Base-by-base conservation (phyloP, 2,329 filamentous ascomycete species). In the Zymoseptoria ardabiliae region DNA sequence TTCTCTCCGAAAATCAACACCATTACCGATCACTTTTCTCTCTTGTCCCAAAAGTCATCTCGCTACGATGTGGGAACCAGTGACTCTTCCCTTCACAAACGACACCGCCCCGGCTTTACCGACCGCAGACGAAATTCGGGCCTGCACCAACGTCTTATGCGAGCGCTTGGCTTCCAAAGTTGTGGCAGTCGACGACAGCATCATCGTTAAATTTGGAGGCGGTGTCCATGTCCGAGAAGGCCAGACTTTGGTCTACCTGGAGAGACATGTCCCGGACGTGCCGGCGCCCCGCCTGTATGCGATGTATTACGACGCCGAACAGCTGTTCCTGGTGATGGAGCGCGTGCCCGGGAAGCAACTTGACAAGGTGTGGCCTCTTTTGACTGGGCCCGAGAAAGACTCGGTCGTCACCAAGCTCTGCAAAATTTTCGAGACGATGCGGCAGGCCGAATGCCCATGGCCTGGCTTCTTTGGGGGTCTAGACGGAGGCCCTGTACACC, bases 301-400 rank as follows among this genome's bases (percentile, higher is more conserved):
- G 13, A 62, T 62, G 60, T 62, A 57, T 51, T 13, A 23, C 13
- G 19, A 58, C 22, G 11, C 48, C 0, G 20, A 55, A 0, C 20
- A 59, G 7, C n/a, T 58, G 3, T 61, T 58, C 41, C 20, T 61
- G 13, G 21, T 61, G 5, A 61, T 61, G 59, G 50, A 59, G 23
- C 53, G 57, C 17, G 45, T 51, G 3, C 57, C 57, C 2, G 59
- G 59, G 0, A 20, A 41, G n/a, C 57, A 53, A 21, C 50, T 61
- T 11, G 50, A 59, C 8, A 6, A 13, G 8, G 20, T 58, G 6
- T 59, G 59, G 59, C 41, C 22, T 9, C 25, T 21, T 7, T 10
- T 61, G 45, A 48, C 19, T 4, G 45, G 50, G 2, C 4, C 2
- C 4, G 59, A 61, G 53, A 61, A 61, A 19, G 48, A 53, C 7